Conservation (phyloP, 2,329 filamentous ascomycete genomes). For the Fusarium bactridioides region DNA sequence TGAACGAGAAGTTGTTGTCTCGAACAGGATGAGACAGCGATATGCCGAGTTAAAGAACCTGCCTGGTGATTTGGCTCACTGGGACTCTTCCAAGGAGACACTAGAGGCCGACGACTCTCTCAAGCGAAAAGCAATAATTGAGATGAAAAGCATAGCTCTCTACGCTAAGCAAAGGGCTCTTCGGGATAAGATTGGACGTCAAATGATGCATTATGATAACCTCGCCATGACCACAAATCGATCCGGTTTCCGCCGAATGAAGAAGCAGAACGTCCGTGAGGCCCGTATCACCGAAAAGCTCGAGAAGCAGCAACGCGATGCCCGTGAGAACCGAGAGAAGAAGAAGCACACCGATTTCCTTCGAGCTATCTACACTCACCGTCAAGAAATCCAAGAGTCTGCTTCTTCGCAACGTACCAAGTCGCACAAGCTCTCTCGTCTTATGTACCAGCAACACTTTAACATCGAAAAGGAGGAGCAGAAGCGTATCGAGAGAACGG, state of each 20-base stretch:
- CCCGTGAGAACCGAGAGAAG: slow-evolving; percentile 94
- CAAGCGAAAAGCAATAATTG: slow-evolving; percentile 90
- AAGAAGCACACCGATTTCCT: slow-evolving; percentile 96
- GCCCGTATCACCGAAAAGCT: slow-evolving; percentile 98
- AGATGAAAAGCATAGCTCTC: slow-evolving; percentile 91
- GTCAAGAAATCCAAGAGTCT: slow-evolving; percentile 76
- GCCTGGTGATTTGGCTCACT: slow-evolving; percentile 85
- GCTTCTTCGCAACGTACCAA: slow-evolving; percentile 75
- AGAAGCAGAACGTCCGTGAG: slow-evolving; percentile 96
- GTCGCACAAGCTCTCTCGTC: slow-evolving; percentile 83
- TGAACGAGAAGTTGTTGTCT: slow-evolving; percentile 86
- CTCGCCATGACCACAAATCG: slow-evolving; percentile 97
- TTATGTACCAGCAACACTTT: slow-evolving; percentile 90
- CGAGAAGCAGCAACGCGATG: slow-evolving; percentile 98
- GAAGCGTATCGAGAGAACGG: slow-evolving; percentile 95
- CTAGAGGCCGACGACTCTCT: slow-evolving; percentile 79
- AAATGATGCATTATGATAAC: slow-evolving; percentile 96
- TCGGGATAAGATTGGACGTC: slow-evolving; percentile 84
- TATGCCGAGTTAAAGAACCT: slow-evolving; percentile 85
- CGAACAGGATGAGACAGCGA: slow-evolving; percentile 87
- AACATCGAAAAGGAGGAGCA: slow-evolving; percentile 99
- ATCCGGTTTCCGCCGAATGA: slow-evolving; percentile 87
- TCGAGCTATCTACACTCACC: slow-evolving; percentile 83
- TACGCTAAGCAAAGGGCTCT: slow-evolving; percentile 87
- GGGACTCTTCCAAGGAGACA: slow-evolving; percentile 77